These are phyloP conservation scores for Calonectria hawksworthii DNA, from an alignment of 2,329 filamentous ascomycete genomes.

Conservation along the genomic window DNA sequence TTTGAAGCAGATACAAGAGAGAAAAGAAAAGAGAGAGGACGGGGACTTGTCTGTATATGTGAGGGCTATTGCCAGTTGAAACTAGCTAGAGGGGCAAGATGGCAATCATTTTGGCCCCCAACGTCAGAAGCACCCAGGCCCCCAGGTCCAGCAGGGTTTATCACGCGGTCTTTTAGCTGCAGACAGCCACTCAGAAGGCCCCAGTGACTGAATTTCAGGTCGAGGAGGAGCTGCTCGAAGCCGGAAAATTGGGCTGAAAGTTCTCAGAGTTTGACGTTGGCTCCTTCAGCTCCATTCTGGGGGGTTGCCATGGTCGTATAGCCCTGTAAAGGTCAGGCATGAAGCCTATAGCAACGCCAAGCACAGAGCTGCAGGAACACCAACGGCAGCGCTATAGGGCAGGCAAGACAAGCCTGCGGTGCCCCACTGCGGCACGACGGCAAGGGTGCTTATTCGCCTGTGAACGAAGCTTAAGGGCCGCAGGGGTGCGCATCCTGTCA, in stretches of 20 bases:
- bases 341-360: background rate
- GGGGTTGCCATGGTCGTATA: background rate
- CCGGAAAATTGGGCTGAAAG: background rate
- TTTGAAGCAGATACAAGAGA: background rate
- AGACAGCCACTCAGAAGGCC: background rate
- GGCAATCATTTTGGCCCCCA: slow-evolving; percentile 9
- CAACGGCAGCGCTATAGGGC: background rate
- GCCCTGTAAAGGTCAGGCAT: too few species aligned
- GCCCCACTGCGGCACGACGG: slow-evolving; percentile 1
- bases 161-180: slow-evolving; percentile 17
- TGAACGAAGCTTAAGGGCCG: background rate
- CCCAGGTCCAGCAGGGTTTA: background rate
- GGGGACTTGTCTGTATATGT: background rate
- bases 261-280: background rate
- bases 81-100: background rate
- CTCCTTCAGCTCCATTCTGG: background rate
- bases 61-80: background rate
- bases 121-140: background rate
- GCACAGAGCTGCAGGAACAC: background rate
- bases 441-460: background rate
- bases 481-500: background rate
- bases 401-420: background rate
- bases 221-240: background rate
- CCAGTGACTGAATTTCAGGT: background rate
- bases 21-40: background rate